Percentiles rank a stretch among this genome's conserved stretches.
Conservation (phyloP, 2,329 filamentous ascomycete genomes). For the Achaetomium macrosporum region DNA sequence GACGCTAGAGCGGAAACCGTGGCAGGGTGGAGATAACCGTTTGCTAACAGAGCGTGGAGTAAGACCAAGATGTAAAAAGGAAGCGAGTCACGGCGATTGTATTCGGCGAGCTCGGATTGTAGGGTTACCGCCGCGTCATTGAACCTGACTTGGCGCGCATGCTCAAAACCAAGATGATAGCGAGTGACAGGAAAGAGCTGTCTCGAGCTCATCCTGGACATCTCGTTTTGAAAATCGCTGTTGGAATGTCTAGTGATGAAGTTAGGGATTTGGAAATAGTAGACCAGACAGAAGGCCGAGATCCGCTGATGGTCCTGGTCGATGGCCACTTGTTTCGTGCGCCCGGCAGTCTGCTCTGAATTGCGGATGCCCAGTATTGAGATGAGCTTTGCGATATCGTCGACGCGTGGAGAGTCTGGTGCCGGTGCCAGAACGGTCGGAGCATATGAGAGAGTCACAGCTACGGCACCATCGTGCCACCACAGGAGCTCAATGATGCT, state of each 20-base stretch:
- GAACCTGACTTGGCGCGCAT: neutral
- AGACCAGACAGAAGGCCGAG: constrained; percentile 32
- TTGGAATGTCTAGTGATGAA: neutral
- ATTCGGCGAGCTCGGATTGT: constrained; percentile 27
- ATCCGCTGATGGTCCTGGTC: constrained; percentile 21
- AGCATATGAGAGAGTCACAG: constrained; percentile 43
- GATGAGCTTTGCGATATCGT: neutral
- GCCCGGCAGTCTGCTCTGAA: neutral
- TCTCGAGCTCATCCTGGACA: constrained; percentile 17
- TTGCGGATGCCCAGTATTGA: neutral
- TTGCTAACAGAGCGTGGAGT: constrained; percentile 56
- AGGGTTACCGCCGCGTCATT: constrained; percentile 28
- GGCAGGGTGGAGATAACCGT: constrained; percentile 54
- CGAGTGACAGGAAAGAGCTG: constrained; percentile 16
- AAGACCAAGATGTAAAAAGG: constrained; percentile 56
- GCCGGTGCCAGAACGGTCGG: constrained; percentile 38
- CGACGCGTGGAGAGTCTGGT: neutral
- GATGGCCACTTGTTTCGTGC: constrained; percentile 12
- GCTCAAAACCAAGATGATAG: neutral
- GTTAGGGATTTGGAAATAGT: constrained; percentile 14
- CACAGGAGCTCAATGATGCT: constrained; percentile 43
- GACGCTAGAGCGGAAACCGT: constrained; percentile 43
- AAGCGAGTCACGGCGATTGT: constrained; percentile 30
- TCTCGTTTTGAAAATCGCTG: constrained; percentile 26
- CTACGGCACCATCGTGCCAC: constrained; percentile 35